Conservation (phyloP, 2,329 filamentous ascomycete species). For the Penicillium thymicola region DNA sequence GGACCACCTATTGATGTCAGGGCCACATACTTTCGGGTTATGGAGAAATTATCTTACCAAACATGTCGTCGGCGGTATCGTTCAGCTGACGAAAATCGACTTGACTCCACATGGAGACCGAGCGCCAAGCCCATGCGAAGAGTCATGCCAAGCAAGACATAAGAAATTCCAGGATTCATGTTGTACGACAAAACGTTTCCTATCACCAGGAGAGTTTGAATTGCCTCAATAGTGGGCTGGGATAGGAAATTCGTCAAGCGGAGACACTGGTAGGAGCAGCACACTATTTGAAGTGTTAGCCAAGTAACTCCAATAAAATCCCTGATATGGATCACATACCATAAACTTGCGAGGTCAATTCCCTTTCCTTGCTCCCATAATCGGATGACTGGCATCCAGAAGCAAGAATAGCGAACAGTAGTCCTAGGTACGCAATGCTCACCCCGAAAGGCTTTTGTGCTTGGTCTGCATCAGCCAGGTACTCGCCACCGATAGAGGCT, state of each 20-base stretch:
- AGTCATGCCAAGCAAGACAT: constrained; percentile 59
- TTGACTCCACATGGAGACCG: constrained; percentile 58
- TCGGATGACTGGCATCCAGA: constrained; percentile 61
- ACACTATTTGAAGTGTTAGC: constrained; percentile 46
- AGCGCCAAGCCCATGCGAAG: constrained; percentile 59
- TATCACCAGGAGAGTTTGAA: constrained; percentile 60
- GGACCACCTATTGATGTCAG: constrained; percentile 50
- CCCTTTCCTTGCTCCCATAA: constrained; percentile 56
- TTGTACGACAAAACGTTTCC: constrained; percentile 62
- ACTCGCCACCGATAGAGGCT: constrained; percentile 41
- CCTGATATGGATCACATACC: constrained; percentile 36
- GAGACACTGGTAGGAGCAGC: constrained; percentile 63
- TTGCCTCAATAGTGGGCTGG: constrained; percentile 58
- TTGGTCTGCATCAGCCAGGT: constrained; percentile 45
- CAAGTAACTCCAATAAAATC: neutral
- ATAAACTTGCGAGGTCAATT: constrained; percentile 63
- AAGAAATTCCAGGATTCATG: constrained; percentile 63
- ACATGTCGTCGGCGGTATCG: constrained; percentile 45
- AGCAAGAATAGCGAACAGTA: constrained; percentile 61
- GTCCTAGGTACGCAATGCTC: constrained; percentile 56
- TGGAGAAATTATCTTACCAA: constrained; percentile 35
- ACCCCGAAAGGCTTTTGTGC: constrained; percentile 57
- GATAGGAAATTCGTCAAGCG: constrained; percentile 63
- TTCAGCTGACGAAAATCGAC: constrained; percentile 51
- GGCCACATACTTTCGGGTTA: neutral